Evolutionary conservation across 495 filamentous ascomycete genomes (phyloP).

Genomic region (Hypomontagnella monticulosa): DNA sequence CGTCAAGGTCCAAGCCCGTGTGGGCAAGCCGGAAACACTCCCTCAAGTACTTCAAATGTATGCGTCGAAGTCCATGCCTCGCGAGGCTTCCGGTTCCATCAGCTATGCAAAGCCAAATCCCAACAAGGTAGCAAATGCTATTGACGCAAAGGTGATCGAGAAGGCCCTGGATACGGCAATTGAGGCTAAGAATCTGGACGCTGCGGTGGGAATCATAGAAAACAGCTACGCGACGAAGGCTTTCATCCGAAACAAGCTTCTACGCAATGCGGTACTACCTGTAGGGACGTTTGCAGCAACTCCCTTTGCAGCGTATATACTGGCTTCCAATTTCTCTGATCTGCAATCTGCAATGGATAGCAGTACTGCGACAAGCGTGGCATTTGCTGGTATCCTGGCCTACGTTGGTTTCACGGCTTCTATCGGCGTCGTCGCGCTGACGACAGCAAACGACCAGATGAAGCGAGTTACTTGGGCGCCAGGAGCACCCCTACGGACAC

Average conservation of each 20-base stretch:
- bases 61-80: constrained; percentile 80
- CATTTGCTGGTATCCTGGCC: constrained; percentile 80
- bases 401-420: constrained; percentile 82
- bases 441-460: constrained; percentile 93
- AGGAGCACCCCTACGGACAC: constrained; percentile 79
- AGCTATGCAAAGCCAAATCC: constrained; percentile 72
- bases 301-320: constrained; percentile 74
- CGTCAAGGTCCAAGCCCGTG: constrained; percentile 73
- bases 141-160: constrained; percentile 72
- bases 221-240: constrained; percentile 78
- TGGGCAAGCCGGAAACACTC: constrained; percentile 75
- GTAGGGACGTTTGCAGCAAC: constrained; percentile 57
- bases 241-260: constrained; percentile 71
- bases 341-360: constrained; percentile 78
- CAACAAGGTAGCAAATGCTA: constrained; percentile 71
- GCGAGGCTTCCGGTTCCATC: constrained; percentile 65
- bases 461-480: constrained; percentile 86
- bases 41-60: constrained; percentile 84
- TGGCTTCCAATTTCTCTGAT: constrained; percentile 68
- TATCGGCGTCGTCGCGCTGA: constrained; percentile 83
- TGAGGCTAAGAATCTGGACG: constrained; percentile 73
- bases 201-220: constrained; percentile 82
- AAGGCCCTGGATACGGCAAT: constrained; percentile 81
- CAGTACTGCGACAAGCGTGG: constrained; percentile 74
- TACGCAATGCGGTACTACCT: constrained; percentile 56